These are phyloP conservation scores for Coemansia sp. DNA, from an alignment of 192 early-diverging fungal species.

Conservation along the genomic window DNA sequence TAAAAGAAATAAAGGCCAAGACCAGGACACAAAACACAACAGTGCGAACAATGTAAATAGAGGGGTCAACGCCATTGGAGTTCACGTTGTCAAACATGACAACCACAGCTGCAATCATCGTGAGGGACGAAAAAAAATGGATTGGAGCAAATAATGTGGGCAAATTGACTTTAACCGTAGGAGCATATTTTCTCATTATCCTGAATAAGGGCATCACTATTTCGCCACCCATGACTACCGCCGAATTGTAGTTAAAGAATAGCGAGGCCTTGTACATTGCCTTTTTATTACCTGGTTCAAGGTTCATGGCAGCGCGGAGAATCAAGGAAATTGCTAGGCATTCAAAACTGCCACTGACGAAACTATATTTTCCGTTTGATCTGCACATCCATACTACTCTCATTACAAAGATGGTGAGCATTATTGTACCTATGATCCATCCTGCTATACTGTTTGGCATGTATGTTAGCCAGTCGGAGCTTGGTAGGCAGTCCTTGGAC, in stretches of 20 bases:
- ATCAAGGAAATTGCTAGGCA: no score
- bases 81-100: background rate
- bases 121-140: background rate
- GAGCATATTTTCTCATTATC: no score
- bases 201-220: background rate
- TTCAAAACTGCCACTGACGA: background rate
- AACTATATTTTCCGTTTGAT: no score
- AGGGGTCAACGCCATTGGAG: background rate
- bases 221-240: background rate
- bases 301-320: no score
- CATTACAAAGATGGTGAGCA: background rate
- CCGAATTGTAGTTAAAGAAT: background rate
- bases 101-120: background rate
- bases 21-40: background rate
- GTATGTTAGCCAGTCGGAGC: background rate
- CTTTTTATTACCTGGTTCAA: no score
- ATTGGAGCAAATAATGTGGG: background rate
- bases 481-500: no score
- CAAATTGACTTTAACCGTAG: background rate
- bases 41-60: conserved; percentile 3
- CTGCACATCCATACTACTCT: background rate
- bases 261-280: no score
- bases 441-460: conserved; percentile 21
- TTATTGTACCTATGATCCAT: conserved; percentile 19
- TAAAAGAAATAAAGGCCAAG: background rate